A percentile compares a stretch with the other conserved stretches of the same genome.
Conservation (phyloP, 495 filamentous ascomycete species). For the Elasticomyces elasticus region DNA sequence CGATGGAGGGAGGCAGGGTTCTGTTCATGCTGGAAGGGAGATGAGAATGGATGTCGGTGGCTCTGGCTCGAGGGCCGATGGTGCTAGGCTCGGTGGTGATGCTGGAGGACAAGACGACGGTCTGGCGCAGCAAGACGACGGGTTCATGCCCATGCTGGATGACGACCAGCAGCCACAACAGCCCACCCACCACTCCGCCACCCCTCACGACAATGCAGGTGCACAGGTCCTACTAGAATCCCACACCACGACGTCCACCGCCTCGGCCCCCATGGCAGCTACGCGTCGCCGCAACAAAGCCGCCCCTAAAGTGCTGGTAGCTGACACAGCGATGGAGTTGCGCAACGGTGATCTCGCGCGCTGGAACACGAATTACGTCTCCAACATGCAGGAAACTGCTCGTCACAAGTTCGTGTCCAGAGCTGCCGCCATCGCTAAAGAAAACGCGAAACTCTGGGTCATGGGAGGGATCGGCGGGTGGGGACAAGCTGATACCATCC, state of each 20-base stretch:
- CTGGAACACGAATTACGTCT: constrained; percentile 32
- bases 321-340: constrained; percentile 27
- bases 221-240: constrained; percentile 1
- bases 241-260: constrained; percentile 19
- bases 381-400: constrained; percentile 27
- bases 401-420: constrained; percentile 17
- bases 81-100: constrained; percentile 32
- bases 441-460: constrained; percentile 33
- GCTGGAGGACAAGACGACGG: constrained; percentile 7
- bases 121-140: neutral
- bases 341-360: constrained; percentile 28
- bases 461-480: constrained; percentile 12
- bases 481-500: neutral
- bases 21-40: neutral
- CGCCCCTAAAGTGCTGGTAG: constrained; percentile 15
- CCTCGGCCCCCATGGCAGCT: constrained; percentile 17
- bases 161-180: too few species aligned
- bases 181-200: too few species aligned
- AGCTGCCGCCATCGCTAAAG: constrained; percentile 25
- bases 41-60: neutral
- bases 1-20: constrained; percentile 1
- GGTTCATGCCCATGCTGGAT: too few species aligned
- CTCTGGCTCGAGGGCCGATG: constrained; percentile 24
- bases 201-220: neutral
- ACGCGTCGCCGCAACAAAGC: constrained; percentile 13